Percentiles rank a stretch among this genome's conserved stretches.
phyloP scores from a whole-genome alignment of 179 eudicot species.

The Actinidia arguta region DNA sequence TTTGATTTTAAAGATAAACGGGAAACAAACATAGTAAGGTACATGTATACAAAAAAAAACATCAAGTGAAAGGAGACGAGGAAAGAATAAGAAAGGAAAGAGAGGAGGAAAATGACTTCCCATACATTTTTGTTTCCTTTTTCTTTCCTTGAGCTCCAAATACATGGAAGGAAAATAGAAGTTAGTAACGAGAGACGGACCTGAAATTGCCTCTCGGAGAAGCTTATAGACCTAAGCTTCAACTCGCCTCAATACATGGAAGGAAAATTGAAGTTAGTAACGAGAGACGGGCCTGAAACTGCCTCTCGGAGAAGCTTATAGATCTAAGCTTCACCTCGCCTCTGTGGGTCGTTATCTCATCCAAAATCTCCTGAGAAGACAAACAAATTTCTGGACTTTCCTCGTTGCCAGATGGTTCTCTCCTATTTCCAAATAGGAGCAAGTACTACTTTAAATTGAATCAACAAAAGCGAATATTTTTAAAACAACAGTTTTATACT shows the following conservation, averaged over 20 bases:
- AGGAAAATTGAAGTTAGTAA: neutral
- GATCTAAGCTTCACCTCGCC: conserved; percentile 79
- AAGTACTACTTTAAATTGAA: neutral
- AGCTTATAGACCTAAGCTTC: conserved; percentile 64
- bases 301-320: conserved; percentile 51
- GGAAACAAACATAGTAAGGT: no score
- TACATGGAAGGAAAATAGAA: no score
- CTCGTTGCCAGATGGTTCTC: conserved; percentile 28
- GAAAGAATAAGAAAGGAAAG: no score
- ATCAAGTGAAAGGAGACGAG: no score
- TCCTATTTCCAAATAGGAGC: conserved; percentile 30
- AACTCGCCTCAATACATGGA: conserved; percentile 94
- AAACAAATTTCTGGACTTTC: conserved; percentile 32
- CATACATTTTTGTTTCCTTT: no score
- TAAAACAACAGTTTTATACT: neutral
- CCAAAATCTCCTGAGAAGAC: conserved; percentile 61
- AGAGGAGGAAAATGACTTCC: no score
- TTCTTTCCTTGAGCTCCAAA: no score
- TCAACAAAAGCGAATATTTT: no score
- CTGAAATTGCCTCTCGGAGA: conserved; percentile 43
- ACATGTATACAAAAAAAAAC: no score
- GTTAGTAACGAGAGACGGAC: conserved; percentile 4
- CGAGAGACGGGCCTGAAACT: conserved; percentile 26
- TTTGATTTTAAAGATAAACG: no score
- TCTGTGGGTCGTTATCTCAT: conserved; percentile 77